phyloP scores from a whole-genome alignment of 371 early-diverging fungal species.

The Circinella umbellata region DNA sequence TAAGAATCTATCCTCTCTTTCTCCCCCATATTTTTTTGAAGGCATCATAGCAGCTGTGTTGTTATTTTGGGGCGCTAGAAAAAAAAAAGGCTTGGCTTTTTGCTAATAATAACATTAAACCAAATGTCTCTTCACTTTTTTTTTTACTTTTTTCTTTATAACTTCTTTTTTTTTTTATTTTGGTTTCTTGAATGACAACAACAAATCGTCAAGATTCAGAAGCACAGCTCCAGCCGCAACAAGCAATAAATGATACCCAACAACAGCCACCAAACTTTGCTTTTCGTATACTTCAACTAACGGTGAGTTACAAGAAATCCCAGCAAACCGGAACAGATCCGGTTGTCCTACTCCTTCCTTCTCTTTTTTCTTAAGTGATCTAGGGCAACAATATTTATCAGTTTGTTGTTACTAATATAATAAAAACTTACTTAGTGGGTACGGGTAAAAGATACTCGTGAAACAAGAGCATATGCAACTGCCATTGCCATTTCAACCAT shows the following conservation, averaged over 20 bases:
- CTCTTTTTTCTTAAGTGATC: too few relatives aligned
- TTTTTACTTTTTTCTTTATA: not conserved
- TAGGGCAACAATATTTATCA: too few relatives aligned
- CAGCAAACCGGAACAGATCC: not conserved
- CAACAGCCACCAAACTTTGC: conserved; percentile 10
- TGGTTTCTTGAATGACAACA: too few relatives aligned
- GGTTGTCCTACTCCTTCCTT: too few relatives aligned
- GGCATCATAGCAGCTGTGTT: too few relatives aligned
- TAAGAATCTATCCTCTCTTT: not conserved
- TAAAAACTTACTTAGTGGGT: conserved; percentile 13
- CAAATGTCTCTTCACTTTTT: not conserved
- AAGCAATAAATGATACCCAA: not conserved
- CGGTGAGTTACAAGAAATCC: conserved; percentile 8
- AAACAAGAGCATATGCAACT: conserved; percentile 32
- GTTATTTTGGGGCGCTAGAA: not conserved
- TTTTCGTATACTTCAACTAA: conserved; percentile 19
- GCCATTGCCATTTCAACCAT: conserved; percentile 35
- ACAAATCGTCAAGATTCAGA: not conserved
- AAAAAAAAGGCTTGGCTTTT: not conserved
- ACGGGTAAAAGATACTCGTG: conserved; percentile 38
- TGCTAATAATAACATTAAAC: not conserved
- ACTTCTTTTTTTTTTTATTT: not conserved
- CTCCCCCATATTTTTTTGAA: not conserved
- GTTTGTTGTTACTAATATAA: too few relatives aligned
- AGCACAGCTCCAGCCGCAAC: not conserved